phyloP scores from a whole-genome alignment of 495 filamentous ascomycete species.

The Cenococcum geophilum region DNA sequence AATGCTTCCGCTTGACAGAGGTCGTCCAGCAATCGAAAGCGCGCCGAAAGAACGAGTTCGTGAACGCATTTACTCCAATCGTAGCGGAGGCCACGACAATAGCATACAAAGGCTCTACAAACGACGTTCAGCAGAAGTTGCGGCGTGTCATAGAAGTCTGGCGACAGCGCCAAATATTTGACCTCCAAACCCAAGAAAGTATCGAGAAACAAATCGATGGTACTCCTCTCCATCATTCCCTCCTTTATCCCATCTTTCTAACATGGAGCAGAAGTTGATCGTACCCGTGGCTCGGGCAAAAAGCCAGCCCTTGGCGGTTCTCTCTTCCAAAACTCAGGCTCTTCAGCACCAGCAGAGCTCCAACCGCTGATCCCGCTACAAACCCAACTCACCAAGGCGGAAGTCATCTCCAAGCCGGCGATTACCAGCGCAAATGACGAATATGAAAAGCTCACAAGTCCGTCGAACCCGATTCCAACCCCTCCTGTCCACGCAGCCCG shows the following conservation, averaged over 20 bases:
- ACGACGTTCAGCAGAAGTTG: conserved; percentile 81
- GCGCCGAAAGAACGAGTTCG: conserved; percentile 83
- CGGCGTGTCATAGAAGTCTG: conserved; percentile 89
- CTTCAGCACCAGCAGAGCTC: conserved; percentile 67
- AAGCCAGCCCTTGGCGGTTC: conserved; percentile 65
- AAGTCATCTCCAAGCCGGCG: conserved; percentile 53
- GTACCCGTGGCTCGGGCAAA: conserved; percentile 57
- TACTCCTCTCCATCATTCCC: conserved; percentile 34
- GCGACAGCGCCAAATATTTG: conserved; percentile 83
- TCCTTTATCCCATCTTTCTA: neutral
- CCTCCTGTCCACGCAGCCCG: conserved; percentile 89
- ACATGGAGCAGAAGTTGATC: conserved; percentile 63
- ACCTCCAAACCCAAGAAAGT: conserved; percentile 63
- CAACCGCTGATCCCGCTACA: conserved; percentile 65
- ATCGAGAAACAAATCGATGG: conserved; percentile 75
- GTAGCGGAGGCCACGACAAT: conserved; percentile 77
- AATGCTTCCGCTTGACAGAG: conserved; percentile 49
- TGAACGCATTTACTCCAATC: conserved; percentile 80
- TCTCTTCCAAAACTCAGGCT: conserved; percentile 47
- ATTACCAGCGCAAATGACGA: conserved; percentile 66
- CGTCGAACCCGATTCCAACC: conserved; percentile 56
- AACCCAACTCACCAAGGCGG: conserved; percentile 63
- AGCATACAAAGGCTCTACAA: conserved; percentile 79
- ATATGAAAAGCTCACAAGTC: conserved; percentile 73
- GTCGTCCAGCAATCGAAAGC: conserved; percentile 92